phyloP scores from a whole-genome alignment of 2,329 filamentous ascomycete species.

The Colletotrichum siamense region DNA sequence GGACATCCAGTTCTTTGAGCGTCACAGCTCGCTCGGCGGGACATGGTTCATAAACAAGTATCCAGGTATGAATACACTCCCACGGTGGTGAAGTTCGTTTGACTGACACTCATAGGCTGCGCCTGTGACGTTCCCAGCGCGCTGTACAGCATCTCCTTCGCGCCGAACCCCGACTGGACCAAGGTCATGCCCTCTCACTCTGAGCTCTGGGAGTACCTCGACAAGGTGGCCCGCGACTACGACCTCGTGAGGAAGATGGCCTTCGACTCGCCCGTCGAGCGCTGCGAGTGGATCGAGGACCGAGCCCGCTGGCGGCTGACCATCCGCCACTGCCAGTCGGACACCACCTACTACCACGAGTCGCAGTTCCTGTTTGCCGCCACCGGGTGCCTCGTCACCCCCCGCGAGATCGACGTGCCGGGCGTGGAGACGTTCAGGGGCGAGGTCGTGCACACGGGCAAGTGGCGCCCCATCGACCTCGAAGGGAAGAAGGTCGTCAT shows the following conservation, averaged over 20 bases:
- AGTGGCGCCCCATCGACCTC: slow-evolving; percentile 57
- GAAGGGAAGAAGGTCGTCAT: slow-evolving; percentile 53
- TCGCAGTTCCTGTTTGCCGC: slow-evolving; percentile 44
- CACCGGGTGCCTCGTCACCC: slow-evolving; percentile 37
- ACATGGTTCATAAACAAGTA: slow-evolving; percentile 67
- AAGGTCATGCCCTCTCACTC: slow-evolving; percentile 58
- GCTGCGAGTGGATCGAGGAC: slow-evolving; percentile 43
- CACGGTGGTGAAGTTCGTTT: not conserved
- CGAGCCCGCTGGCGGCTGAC: slow-evolving; percentile 38
- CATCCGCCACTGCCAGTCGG: slow-evolving; percentile 29
- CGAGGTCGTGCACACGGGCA: slow-evolving; percentile 58
- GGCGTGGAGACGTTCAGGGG: slow-evolving; percentile 58
- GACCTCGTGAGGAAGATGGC: slow-evolving; percentile 41
- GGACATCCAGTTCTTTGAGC: slow-evolving; percentile 67
- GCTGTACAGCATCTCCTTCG: slow-evolving; percentile 68
- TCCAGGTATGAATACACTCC: slow-evolving; percentile 43
- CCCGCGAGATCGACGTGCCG: slow-evolving; percentile 45
- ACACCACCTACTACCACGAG: slow-evolving; percentile 34
- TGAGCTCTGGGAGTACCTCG: slow-evolving; percentile 64
- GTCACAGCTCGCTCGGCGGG: slow-evolving; percentile 61
- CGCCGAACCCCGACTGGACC: slow-evolving; percentile 66
- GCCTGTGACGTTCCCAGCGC: slow-evolving; percentile 65
- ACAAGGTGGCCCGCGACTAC: slow-evolving; percentile 53
- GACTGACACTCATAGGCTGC: slow-evolving; percentile 25
- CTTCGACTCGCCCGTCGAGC: slow-evolving; percentile 39